Evolutionary conservation across 2,329 filamentous ascomycete genomes (phyloP).

Genomic region (Calonectria pteridis): DNA sequence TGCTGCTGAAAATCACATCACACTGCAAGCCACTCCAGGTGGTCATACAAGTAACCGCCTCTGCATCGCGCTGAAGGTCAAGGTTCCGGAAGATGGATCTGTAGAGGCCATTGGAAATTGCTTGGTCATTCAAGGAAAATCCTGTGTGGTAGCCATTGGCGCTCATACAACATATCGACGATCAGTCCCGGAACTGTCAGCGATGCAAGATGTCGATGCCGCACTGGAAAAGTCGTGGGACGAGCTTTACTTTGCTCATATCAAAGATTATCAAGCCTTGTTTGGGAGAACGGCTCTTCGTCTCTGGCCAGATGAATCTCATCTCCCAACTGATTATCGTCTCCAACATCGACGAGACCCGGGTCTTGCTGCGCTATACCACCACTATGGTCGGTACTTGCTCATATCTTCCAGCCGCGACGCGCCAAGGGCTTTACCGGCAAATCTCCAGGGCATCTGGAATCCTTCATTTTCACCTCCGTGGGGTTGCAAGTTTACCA

Average conservation of each 20-base stretch:
- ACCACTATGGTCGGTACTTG: constrained; percentile 50
- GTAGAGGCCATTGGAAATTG: constrained; percentile 35
- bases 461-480: constrained; percentile 48
- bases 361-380: constrained; percentile 44
- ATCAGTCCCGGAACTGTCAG: constrained; percentile 29
- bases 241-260: constrained; percentile 25
- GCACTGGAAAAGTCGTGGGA: constrained; percentile 37
- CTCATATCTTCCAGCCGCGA: constrained; percentile 44
- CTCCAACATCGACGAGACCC: constrained; percentile 37
- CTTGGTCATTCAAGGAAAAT: constrained; percentile 20
- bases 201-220: constrained; percentile 39
- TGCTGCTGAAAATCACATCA: constrained; percentile 29
- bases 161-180: constrained; percentile 41
- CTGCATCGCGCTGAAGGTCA: constrained; percentile 29
- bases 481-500: constrained; percentile 63
- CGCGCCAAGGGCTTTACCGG: constrained; percentile 42
- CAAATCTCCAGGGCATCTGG: constrained; percentile 53
- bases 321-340: constrained; percentile 38
- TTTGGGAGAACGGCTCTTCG: constrained; percentile 34
- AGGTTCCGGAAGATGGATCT: neutral
- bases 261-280: constrained; percentile 34
- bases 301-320: constrained; percentile 36
- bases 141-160: constrained; percentile 36
- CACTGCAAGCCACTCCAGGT: constrained; percentile 37
- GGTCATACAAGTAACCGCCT: constrained; percentile 38